Evolutionary conservation across 768 basidiomycete genomes (phyloP), one percentile per base, ranked within the genome.

Genomic region (Tulasnella calospora): DNA sequence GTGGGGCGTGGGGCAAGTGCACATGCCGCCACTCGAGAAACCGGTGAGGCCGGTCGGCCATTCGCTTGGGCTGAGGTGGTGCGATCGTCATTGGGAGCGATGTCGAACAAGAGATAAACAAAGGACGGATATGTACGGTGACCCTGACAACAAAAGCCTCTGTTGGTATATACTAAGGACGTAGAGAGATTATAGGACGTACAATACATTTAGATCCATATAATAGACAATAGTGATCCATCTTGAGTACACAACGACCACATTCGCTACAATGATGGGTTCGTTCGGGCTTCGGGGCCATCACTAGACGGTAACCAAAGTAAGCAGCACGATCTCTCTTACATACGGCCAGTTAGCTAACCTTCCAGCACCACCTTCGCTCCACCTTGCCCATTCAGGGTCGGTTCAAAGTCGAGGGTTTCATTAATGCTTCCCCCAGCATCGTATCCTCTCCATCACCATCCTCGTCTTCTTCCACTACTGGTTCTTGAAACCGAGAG

Each of bases 211-310:
- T 91, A 67, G 87, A 85, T 51, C 90, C 94, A 35, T 94, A 85
- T 94, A 94, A 95, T 7, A 91, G 92, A 82, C 94, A 95, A 82
- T 95, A 94, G 81, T 95, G 94, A 83, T 95, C 94, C 92, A 94
- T 91, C 85, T 94, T 95, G 51, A 95, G 84, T 15, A 94, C 91
- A 82, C 94, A 95, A 46, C 92, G 88, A 47, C 90, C 89, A 82
- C 94, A 95, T 41, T 88, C 82, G 19, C 87, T 88, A 82, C 93
- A 95, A 82, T 95, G 94, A 82, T 95, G 94, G 1, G 92, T 84
- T 71, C 94, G 87, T 81, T 94, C 93, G 5, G 93, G 92, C 84
- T 92, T 94, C 0, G 92, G 90, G 73, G 89, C 89, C 89, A 92
- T 82, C 94, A 95, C 79, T 90, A 85, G 73, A 91, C 90, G 51